These are phyloP conservation scores for Pseudocercospora fuligena DNA, from an alignment of 2,329 filamentous ascomycete species.

Conservation along the genomic window DNA sequence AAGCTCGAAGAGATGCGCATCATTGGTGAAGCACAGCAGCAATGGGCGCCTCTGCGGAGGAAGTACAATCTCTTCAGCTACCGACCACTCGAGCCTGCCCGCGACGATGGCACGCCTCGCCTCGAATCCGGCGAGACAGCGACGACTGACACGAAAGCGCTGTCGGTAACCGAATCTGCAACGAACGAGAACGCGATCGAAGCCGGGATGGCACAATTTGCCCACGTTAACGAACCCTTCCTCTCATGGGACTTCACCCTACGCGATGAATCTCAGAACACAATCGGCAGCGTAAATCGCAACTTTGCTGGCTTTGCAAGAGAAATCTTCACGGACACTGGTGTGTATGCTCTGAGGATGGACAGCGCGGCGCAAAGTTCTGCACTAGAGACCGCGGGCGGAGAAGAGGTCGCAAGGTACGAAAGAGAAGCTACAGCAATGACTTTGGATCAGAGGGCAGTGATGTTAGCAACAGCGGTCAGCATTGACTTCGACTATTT, in stretches of 20 bases:
- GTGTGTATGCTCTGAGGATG: slow-evolving; percentile 68
- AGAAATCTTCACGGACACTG: slow-evolving; percentile 69
- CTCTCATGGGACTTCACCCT: slow-evolving; percentile 69
- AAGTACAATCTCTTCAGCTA: slow-evolving; percentile 70
- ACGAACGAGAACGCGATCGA: slow-evolving; percentile 43
- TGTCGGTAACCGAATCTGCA: slow-evolving; percentile 55
- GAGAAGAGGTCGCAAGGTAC: slow-evolving; percentile 34
- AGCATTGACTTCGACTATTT: slow-evolving; percentile 72
- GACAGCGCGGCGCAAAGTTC: slow-evolving; percentile 58
- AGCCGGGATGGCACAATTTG: slow-evolving; percentile 63
- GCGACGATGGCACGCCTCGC: slow-evolving; percentile 40
- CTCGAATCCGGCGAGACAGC: slow-evolving; percentile 46
- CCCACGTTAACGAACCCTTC: slow-evolving; percentile 66
- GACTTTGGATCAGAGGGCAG: slow-evolving; percentile 68
- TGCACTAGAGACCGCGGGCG: slow-evolving; percentile 31
- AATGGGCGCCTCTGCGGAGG: slow-evolving; percentile 65
- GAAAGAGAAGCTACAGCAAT: slow-evolving; percentile 53
- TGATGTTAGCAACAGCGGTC: slow-evolving; percentile 70
- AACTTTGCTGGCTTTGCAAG: slow-evolving; percentile 67
- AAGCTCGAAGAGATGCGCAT: slow-evolving; percentile 64
- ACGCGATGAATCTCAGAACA: slow-evolving; percentile 52
- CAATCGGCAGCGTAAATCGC: slow-evolving; percentile 67
- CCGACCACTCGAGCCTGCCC: slow-evolving; percentile 46
- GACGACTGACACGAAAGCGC: slow-evolving; percentile 49
- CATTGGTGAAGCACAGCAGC: slow-evolving; percentile 66